A percentile compares a stretch with the other conserved stretches of the same genome.
Evolutionary conservation across 2,329 filamentous ascomycete genomes (phyloP).

Genomic region (Blumeria hordei): DNA sequence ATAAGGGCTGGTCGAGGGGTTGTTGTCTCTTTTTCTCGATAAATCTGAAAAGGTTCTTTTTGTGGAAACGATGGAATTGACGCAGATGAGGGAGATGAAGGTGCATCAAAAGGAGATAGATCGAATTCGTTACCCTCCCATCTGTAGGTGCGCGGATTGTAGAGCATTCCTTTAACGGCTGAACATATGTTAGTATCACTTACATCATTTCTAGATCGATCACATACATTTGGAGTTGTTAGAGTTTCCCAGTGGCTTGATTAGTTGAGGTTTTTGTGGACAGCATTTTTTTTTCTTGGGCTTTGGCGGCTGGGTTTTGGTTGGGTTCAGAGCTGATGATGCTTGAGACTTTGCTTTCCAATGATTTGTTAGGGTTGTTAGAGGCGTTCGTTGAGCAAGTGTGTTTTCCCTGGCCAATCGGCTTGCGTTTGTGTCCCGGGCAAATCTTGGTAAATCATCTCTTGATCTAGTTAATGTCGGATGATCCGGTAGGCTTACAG

Average conservation of each 20-base stretch:
- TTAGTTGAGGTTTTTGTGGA: conserved; percentile 60
- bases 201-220: background rate
- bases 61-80: conserved; percentile 21
- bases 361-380: conserved; percentile 22
- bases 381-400: conserved; percentile 32
- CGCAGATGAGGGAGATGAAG: conserved; percentile 29
- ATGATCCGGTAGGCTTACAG: conserved; percentile 15
- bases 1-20: conserved; percentile 60
- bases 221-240: conserved; percentile 60
- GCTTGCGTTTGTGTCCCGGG: conserved; percentile 39
- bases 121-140: conserved; percentile 96
- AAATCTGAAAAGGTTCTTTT: conserved; percentile 25
- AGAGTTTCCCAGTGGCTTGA: conserved; percentile 55
- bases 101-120: conserved; percentile 51
- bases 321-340: conserved; percentile 20
- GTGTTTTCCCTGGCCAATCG: conserved; percentile 38
- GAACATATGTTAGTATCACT: conserved; percentile 12
- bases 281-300: conserved; percentile 31
- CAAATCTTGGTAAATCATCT: conserved; percentile 35
- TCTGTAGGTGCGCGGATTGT: conserved; percentile 62
- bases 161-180: conserved; percentile 90
- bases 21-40: conserved; percentile 30
- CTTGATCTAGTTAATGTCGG: conserved; percentile 24
- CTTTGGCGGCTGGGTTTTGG: conserved; percentile 23
- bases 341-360: conserved; percentile 16